These are phyloP conservation scores for Fomitopsis schrenkii DNA, from an alignment of 1,284 basidiomycete species.

Conservation along the genomic window DNA sequence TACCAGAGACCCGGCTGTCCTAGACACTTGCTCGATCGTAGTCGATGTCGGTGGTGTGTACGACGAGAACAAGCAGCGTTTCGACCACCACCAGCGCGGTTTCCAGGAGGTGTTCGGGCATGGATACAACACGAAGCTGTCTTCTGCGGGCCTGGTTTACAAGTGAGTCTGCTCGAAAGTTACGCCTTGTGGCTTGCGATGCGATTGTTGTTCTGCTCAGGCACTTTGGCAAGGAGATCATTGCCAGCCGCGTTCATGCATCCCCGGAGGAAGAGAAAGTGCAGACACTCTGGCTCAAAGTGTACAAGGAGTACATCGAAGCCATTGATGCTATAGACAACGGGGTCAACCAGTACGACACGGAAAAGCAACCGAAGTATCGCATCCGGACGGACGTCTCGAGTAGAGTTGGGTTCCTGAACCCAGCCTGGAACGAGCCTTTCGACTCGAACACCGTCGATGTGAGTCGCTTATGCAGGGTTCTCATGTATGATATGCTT, in stretches of 20 bases:
- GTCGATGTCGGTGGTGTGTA: constrained; percentile 97
- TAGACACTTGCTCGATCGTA: constrained; percentile 91
- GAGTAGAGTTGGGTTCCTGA: constrained; percentile 76
- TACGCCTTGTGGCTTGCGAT: neutral
- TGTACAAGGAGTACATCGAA: constrained; percentile 95
- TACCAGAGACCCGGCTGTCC: constrained; percentile 74
- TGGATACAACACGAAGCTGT: constrained; percentile 85
- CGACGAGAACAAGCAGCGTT: constrained; percentile 73
- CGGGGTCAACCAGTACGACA: constrained; percentile 78
- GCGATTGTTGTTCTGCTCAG: constrained; percentile 33
- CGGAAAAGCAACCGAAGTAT: constrained; percentile 65
- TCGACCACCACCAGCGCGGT: constrained; percentile 96
- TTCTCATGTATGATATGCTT: neutral
- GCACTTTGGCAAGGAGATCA: constrained; percentile 91
- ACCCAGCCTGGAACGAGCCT: constrained; percentile 90
- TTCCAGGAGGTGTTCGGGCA: constrained; percentile 89
- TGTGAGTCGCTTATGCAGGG: constrained; percentile 40
- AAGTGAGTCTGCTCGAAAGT: constrained; percentile 52
- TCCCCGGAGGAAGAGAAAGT: constrained; percentile 58
- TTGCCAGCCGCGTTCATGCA: constrained; percentile 60
- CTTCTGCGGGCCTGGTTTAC: constrained; percentile 92
- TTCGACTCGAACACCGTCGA: constrained; percentile 61
- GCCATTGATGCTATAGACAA: constrained; percentile 96
- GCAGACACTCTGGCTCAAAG: constrained; percentile 78
- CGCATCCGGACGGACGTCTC: constrained; percentile 77